These are phyloP conservation scores for Mitragyna speciosa DNA, from an alignment of 257 asterid genomes.

Conservation along the genomic window DNA sequence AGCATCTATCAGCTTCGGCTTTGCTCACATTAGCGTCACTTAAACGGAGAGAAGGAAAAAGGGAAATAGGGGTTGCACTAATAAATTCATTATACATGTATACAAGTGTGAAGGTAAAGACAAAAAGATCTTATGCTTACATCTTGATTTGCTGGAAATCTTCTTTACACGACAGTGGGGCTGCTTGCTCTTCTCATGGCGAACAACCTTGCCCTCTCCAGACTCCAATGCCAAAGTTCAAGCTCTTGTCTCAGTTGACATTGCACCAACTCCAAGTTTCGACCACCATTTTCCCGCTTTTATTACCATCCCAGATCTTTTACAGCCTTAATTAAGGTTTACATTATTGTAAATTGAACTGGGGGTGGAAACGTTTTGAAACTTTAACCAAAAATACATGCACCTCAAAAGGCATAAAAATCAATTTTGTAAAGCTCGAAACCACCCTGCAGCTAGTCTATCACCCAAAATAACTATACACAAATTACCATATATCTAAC, in stretches of 20 bases:
- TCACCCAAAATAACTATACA: no score
- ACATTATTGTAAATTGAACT: neutral
- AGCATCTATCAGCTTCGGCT: neutral
- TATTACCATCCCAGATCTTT: neutral
- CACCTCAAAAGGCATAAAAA: neutral
- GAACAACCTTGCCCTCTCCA: slow-evolving; percentile 10
- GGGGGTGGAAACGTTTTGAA: neutral
- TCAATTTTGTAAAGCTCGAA: neutral
- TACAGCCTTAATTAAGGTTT: neutral
- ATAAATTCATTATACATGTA: neutral
- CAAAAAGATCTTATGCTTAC: neutral
- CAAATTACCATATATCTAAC: neutral
- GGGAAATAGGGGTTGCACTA: neutral
- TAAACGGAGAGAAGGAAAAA: neutral
- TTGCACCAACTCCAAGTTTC: neutral
- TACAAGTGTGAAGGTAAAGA: neutral
- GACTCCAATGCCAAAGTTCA: neutral
- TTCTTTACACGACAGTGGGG: neutral
- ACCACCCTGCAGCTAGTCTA: no score
- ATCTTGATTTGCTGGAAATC: neutral
- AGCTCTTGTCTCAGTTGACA: neutral
- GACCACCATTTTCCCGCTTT: neutral
- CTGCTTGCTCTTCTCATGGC: slow-evolving; percentile 15
- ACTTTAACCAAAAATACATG: neutral
- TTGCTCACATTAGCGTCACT: slow-evolving; percentile 1